Conservation (phyloP, 352 stramenopile genomes). For the Pythium dissimile region DNA sequence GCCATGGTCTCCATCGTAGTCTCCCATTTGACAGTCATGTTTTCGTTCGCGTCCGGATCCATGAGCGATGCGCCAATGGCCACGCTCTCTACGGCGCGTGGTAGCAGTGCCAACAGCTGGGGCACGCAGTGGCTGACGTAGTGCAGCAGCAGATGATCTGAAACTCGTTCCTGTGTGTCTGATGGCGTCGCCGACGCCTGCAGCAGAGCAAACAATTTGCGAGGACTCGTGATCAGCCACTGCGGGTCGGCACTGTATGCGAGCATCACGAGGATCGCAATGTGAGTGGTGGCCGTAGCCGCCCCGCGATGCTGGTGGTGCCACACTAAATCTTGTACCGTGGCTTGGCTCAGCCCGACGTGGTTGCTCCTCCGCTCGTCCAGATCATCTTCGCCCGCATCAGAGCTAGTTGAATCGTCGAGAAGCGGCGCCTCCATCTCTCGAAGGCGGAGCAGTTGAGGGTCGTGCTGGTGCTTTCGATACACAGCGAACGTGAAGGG, state of each 20-base stretch:
- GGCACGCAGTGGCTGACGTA: slow-evolving; percentile 21
- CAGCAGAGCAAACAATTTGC: slow-evolving; percentile 1
- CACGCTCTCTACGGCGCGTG: too few relatives aligned
- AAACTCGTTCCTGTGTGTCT: too few relatives aligned
- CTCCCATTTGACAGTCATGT: not conserved
- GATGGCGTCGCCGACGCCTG: not conserved
- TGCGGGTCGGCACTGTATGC: not conserved
- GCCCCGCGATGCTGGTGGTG: slow-evolving; percentile 11
- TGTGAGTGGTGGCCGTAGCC: slow-evolving; percentile 5
- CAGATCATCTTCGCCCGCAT: not conserved
- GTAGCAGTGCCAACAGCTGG: slow-evolving; percentile 2
- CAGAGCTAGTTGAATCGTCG: not conserved
- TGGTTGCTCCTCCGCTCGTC: not conserved
- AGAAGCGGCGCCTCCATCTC: not conserved
- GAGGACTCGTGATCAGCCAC: slow-evolving; percentile 1
- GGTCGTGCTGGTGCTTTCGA: slow-evolving; percentile 28
- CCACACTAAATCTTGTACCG: slow-evolving; percentile 5
- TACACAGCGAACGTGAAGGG: slow-evolving; percentile 34
- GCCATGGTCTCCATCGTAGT: not conserved
- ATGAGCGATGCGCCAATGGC: too few relatives aligned
- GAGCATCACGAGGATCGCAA: slow-evolving; percentile 6
- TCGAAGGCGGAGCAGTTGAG: not conserved
- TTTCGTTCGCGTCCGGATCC: too few relatives aligned
- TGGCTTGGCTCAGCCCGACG: not conserved
- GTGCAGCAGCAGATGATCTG: slow-evolving; percentile 9